Percentiles rank a stretch among this genome's conserved stretches.
Conservation (phyloP, 2,329 filamentous ascomycete species). For the Teratosphaeria gauchensis region DNA sequence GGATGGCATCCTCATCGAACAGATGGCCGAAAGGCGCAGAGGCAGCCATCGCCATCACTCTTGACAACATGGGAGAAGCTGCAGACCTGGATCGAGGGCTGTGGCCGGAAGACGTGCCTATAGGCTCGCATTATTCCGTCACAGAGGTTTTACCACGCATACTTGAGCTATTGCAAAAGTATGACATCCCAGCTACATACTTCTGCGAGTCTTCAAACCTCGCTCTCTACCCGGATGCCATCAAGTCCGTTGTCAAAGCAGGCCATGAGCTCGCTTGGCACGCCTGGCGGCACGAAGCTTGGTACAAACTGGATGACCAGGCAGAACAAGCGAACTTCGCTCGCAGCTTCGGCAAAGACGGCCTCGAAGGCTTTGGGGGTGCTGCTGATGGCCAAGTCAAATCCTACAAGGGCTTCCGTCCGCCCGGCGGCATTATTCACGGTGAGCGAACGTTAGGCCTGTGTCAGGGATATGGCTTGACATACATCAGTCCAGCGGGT, state of each 20-base stretch:
- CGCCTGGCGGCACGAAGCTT: slow-evolving; percentile 26
- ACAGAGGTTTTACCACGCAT: slow-evolving; percentile 20
- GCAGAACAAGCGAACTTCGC: slow-evolving; percentile 19
- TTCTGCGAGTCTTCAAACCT: slow-evolving; percentile 27
- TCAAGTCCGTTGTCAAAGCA: slow-evolving; percentile 13
- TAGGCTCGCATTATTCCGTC: slow-evolving; percentile 23
- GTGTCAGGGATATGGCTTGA: slow-evolving; percentile 19
- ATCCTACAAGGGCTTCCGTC: slow-evolving; percentile 22
- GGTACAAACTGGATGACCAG: slow-evolving; percentile 18
- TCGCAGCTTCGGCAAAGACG: slow-evolving; percentile 19
- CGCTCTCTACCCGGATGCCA: slow-evolving; percentile 14
- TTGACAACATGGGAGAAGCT: slow-evolving; percentile 29
- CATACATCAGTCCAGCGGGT: slow-evolving; percentile 25
- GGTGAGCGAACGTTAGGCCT: slow-evolving; percentile 22
- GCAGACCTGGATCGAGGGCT: slow-evolving; percentile 23
- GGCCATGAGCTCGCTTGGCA: slow-evolving; percentile 27
- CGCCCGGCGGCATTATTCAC: slow-evolving; percentile 23
- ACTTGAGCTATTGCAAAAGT: slow-evolving; percentile 16
- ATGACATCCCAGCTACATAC: slow-evolving; percentile 22
- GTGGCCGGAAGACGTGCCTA: slow-evolving; percentile 16
- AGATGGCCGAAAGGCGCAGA: slow-evolving; percentile 21
- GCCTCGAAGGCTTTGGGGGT: slow-evolving; percentile 8
- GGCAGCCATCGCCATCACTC: slow-evolving; percentile 21
- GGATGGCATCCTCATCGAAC: not conserved
- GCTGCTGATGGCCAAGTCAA: not conserved